A percentile compares a stretch with the other conserved stretches of the same genome.
Conservation (phyloP, 345 rosid species). For the Eucalyptus tenuipes region DNA sequence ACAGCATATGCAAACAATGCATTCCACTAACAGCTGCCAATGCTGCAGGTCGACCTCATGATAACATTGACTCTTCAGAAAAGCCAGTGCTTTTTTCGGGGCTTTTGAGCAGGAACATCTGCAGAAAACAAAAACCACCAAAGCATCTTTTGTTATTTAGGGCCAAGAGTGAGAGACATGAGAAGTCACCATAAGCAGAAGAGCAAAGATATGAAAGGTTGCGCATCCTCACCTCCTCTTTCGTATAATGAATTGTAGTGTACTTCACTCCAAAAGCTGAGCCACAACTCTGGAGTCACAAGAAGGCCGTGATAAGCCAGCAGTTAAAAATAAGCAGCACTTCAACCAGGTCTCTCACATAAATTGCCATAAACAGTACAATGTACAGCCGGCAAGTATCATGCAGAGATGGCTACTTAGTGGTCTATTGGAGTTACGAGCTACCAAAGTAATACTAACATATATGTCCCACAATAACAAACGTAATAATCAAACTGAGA, state of each 20-base stretch:
- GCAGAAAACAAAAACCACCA: not conserved
- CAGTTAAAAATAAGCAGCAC: not conserved
- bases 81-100: constrained; percentile 71
- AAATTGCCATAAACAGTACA: not conserved
- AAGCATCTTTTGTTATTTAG: not conserved
- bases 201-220: not conserved
- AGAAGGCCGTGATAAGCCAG: not conserved
- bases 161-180: not conserved
- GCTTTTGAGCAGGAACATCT: constrained; percentile 71
- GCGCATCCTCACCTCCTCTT: constrained; percentile 45
- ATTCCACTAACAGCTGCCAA: not conserved
- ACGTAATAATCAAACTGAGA: not conserved
- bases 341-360: not conserved
- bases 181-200: not conserved
- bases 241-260: constrained; percentile 87
- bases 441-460: not conserved
- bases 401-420: not conserved
- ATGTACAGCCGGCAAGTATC: not conserved
- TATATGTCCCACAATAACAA: not conserved
- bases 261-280: constrained; percentile 98
- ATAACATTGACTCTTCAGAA: constrained; percentile 19
- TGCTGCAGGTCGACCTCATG: not conserved
- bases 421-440: not conserved
- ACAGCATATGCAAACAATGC: not conserved
- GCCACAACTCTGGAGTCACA: constrained; percentile 54